These are phyloP conservation scores for Xylaria sp. DNA, from an alignment of 2,329 filamentous ascomycete species.

Conservation along the genomic window DNA sequence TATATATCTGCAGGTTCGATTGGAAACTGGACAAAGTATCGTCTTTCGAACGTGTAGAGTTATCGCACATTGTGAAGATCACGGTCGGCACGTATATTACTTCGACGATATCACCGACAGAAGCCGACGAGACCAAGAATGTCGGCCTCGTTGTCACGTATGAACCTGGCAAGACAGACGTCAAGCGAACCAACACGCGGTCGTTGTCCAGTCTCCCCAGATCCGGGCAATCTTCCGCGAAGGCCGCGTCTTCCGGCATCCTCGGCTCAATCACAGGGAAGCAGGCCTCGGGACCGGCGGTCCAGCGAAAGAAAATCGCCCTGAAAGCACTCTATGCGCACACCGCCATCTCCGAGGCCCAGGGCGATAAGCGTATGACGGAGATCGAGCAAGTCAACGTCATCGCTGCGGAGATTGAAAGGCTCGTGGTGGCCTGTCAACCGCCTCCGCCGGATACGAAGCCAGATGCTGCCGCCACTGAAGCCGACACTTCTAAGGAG, in stretches of 20 bases:
- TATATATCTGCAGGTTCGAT: conserved; percentile 92
- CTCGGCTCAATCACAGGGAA: conserved; percentile 34
- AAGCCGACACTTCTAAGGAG: conserved; percentile 30
- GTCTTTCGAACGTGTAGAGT: conserved; percentile 84
- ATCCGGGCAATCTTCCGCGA: conserved; percentile 40
- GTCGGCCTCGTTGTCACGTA: conserved; percentile 85
- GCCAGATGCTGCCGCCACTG: conserved; percentile 20
- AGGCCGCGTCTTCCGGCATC: conserved; percentile 28
- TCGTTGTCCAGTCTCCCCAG: conserved; percentile 67
- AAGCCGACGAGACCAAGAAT: conserved; percentile 79
- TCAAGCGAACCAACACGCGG: conserved; percentile 83
- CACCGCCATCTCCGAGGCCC: conserved; percentile 61
- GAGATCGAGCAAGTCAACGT: conserved; percentile 63
- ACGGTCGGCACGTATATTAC: conserved; percentile 89
- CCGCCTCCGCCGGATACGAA: conserved; percentile 37
- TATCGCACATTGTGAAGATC: conserved; percentile 74
- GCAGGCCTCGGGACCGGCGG: conserved; percentile 38
- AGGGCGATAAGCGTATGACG: conserved; percentile 52
- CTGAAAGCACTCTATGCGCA: conserved; percentile 62
- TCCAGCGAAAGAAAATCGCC: conserved; percentile 55
- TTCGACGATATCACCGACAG: conserved; percentile 77
- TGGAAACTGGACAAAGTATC: conserved; percentile 95
- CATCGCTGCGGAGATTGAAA: conserved; percentile 79
- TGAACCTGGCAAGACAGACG: conserved; percentile 70
- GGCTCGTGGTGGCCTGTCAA: conserved; percentile 61